Percentiles rank a stretch among this genome's conserved stretches.
Conservation (phyloP, 169 alveolate genomes). For the Neospora caninum region DNA sequence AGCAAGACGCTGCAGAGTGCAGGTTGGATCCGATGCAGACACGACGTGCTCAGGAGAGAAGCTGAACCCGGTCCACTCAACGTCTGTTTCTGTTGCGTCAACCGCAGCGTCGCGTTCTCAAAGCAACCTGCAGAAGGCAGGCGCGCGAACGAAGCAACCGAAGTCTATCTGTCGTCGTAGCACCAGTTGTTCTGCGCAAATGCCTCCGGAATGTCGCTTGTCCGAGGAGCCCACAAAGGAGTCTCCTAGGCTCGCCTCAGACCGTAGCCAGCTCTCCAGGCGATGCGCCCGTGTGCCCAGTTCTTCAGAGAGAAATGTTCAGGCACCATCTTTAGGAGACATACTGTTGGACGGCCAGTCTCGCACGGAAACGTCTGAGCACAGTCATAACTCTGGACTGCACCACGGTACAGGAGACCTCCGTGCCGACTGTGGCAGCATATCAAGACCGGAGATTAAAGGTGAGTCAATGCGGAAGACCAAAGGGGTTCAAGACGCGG, state of each 20-base stretch:
- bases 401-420: too few relatives aligned
- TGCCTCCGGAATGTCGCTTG: not conserved
- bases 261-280: not conserved
- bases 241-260: not conserved
- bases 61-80: not conserved
- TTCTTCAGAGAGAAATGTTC: not conserved
- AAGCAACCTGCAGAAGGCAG: not conserved
- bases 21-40: not conserved
- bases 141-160: not conserved
- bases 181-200: not conserved
- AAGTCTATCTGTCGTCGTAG: not conserved
- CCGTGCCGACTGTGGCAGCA: too few relatives aligned
- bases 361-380: too few relatives aligned
- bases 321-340: not conserved
- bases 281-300: not conserved
- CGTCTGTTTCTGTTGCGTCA: not conserved
- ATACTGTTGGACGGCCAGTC: not conserved
- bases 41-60: not conserved
- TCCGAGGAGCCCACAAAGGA: not conserved
- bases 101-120: not conserved
- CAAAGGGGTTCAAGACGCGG: too few relatives aligned
- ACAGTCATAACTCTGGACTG: too few relatives aligned
- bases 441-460: too few relatives aligned
- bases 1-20: not conserved
- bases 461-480: too few relatives aligned